Evolutionary conservation across 441 rosid genomes (phyloP), one percentile per base, ranked within the genome.

Genomic region (Eruca vesicaria): DNA sequence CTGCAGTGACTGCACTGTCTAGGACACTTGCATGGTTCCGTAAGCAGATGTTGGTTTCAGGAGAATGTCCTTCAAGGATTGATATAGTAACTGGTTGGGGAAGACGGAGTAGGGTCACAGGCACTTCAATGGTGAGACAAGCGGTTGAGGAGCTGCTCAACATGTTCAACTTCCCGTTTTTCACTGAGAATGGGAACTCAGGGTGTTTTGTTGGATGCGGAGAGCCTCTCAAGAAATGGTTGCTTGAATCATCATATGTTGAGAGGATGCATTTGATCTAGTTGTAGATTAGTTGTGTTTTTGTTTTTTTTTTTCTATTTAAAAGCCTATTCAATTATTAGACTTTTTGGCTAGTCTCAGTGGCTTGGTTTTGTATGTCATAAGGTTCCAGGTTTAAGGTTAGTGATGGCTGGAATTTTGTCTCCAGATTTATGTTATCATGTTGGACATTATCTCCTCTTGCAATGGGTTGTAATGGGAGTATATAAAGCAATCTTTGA

Each of bases 41-140:
- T 19, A 88, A 71, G 50, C 84, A 89, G 85, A 84, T 90, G 94
- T 81, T 95, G 43, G 75, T 75, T 23, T 91, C 93, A 5, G 97
- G 97, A 18, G 75, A 87, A 56, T 78, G 89, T 73, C 99, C 97
- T 6, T 82, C 84, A 72, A 82, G 98, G 53, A 93, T 93, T 21
- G 99, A 91, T 83, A 95, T 95, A 80, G 92, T 95, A 68, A 92
- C 96, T 18, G 99, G 98, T 20, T 95, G 98, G 97, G 96, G 99
- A 14, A 81, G 96, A 64, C 84, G 94, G 19, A 95, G 99, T 82
- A 85, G 91, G 80, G 97, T 91, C 71, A 95, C 93, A 0, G 95
- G 99, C 55, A 71, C 92, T 35, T 93, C 98, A 21, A 76, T 95
- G 66, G 99, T 93, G 78, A 81, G 95, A 79, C 94, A 86, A 60